Evolutionary conservation across 257 asterid genomes (phyloP), one percentile per base, ranked within the genome.

Genomic region (Coffea canephora): DNA sequence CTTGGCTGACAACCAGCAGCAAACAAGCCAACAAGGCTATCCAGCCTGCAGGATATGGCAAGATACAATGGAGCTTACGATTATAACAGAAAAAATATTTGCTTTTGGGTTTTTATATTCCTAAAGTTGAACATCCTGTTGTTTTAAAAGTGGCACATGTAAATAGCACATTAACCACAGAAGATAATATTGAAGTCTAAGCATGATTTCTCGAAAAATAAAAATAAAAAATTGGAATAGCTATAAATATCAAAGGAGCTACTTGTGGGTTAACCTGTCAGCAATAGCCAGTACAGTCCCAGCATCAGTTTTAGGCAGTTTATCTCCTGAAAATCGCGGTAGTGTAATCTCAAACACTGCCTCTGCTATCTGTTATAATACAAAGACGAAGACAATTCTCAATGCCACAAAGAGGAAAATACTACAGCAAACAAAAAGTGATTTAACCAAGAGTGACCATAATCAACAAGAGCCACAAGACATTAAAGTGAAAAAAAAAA

Each of bases 1-100:
- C 85, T 95, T 79, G 97, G 97, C 87, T 95, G 97, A 89, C 99
- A 95, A 81, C 98, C 99, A 82, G 97, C 97, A 80, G 97, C 97
- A 90, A 95, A 92, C 88, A 95, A 84, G 82, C 98, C 99, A 73
- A 95, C 89, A 83, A 95, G 91, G 89, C 99, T 95, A 41, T 95
- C 99, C 91, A 95, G 86, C 90, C 99, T 95, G 94, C 82, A 84
- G 80, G 79, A 78, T 49, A 70, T 59, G 39, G 18, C 52, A 80
- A 75, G 69, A 55, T 27, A 74, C 55, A 74, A 50, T 12, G 49
- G 18, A 67, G 54, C 31, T 71, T 39, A 78, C 23, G 5, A 74
- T 21, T 41, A 14, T 48, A 59, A 62, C 43, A 18, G 2, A 18
- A 4, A 36, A 23, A 18, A 46, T 13, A 62, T 25, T 79, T 59